Evolutionary conservation across 2,329 filamentous ascomycete genomes (phyloP).

Genomic region (Metarhizium rileyi): DNA sequence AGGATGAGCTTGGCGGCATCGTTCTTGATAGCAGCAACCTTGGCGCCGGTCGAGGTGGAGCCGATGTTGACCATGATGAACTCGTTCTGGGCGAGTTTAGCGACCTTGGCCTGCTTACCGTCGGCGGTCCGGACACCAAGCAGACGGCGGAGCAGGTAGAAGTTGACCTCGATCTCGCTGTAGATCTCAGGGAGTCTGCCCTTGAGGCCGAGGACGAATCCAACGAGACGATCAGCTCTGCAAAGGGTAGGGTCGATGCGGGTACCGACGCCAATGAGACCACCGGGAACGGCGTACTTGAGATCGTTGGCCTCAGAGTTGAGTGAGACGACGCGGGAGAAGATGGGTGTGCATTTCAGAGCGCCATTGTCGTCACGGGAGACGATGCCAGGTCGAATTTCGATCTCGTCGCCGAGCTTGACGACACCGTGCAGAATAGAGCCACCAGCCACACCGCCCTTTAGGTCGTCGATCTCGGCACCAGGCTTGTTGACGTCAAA

Average conservation of each 20-base stretch:
- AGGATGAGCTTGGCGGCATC: slow-evolving; percentile 93
- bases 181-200: slow-evolving; percentile 94
- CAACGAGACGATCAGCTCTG: slow-evolving; percentile 96
- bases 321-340: slow-evolving; percentile 85
- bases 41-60: slow-evolving; percentile 92
- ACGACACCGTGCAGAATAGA: slow-evolving; percentile 93
- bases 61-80: slow-evolving; percentile 99
- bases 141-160: slow-evolving; percentile 89
- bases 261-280: slow-evolving; percentile 95
- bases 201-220: slow-evolving; percentile 92
- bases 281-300: slow-evolving; percentile 95
- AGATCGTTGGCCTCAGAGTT: slow-evolving; percentile 98
- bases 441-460: slow-evolving; percentile 97
- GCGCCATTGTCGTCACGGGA: slow-evolving; percentile 88
- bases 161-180: slow-evolving; percentile 97
- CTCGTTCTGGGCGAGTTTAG: slow-evolving; percentile 96
- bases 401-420: slow-evolving; percentile 95
- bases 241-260: slow-evolving; percentile 95
- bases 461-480: slow-evolving; percentile 95
- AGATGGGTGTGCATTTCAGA: slow-evolving; percentile 95
- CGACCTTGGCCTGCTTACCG: slow-evolving; percentile 98
- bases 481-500: slow-evolving; percentile 99
- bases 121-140: slow-evolving; percentile 96
- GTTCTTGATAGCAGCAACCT: slow-evolving; percentile 93
- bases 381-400: slow-evolving; percentile 97